Evolutionary conservation across 1,139 yeast genomes (phyloP).

Genomic region (Protomyces gravidus): DNA sequence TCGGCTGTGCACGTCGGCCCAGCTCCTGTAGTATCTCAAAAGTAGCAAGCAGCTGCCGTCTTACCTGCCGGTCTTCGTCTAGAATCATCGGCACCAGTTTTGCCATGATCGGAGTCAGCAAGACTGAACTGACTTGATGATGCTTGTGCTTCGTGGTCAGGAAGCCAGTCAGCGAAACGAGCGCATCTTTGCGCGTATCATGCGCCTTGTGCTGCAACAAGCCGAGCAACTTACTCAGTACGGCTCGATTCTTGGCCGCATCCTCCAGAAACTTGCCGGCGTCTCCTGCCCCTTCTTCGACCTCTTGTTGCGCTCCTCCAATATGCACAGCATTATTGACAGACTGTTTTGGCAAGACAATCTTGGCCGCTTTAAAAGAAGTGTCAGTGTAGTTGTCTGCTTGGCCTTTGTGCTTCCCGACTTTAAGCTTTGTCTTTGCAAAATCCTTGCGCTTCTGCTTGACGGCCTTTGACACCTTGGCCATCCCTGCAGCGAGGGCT

Average conservation of each 20-base stretch:
- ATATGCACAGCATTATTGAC: slow-evolving; percentile 37
- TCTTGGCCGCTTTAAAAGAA: slow-evolving; percentile 70
- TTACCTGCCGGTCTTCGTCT: slow-evolving; percentile 61
- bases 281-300: neutral
- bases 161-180: slow-evolving; percentile 27
- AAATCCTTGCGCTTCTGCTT: slow-evolving; percentile 26
- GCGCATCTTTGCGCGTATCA: slow-evolving; percentile 36
- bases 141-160: slow-evolving; percentile 26
- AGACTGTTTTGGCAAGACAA: slow-evolving; percentile 59
- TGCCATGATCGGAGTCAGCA: slow-evolving; percentile 48
- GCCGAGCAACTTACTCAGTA: slow-evolving; percentile 48
- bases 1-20: neutral
- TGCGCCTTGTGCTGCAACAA: slow-evolving; percentile 74
- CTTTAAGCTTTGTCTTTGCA: slow-evolving; percentile 70
- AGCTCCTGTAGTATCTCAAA: neutral
- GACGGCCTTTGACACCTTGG: slow-evolving; percentile 23
- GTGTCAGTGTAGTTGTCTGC: slow-evolving; percentile 79
- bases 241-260: slow-evolving; percentile 20
- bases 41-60: slow-evolving; percentile 52
- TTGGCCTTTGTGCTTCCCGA: slow-evolving; percentile 73
- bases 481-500: neutral
- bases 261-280: slow-evolving; percentile 7
- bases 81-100: slow-evolving; percentile 55
- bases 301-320: slow-evolving; percentile 30
- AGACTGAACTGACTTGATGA: slow-evolving; percentile 28